phyloP scores from a whole-genome alignment of 2,329 filamentous ascomycete species.

The Curvularia eragrostidis region DNA sequence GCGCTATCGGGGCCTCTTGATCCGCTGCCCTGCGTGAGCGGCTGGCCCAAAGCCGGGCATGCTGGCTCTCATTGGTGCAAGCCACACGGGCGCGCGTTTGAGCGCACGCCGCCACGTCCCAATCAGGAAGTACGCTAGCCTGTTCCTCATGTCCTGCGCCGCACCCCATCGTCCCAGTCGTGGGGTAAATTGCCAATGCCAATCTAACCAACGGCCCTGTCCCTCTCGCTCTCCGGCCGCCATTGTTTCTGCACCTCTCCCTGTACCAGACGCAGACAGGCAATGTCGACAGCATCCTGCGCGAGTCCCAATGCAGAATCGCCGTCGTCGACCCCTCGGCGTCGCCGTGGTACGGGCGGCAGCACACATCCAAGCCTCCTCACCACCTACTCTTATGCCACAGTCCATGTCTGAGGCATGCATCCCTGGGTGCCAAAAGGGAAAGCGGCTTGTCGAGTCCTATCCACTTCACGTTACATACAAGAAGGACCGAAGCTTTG shows the following conservation, averaged over 20 bases:
- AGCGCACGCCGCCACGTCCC: slow-evolving; percentile 9
- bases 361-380: slow-evolving; percentile 14
- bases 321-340: not conserved
- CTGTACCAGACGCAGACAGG: not conserved
- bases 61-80: slow-evolving; percentile 22
- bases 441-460: not conserved
- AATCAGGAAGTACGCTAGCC: slow-evolving; percentile 33
- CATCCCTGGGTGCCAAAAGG: slow-evolving; percentile 19
- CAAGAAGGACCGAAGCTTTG: slow-evolving; percentile 6
- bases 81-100: slow-evolving; percentile 21
- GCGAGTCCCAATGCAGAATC: not conserved
- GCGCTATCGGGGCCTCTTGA: slow-evolving; percentile 7
- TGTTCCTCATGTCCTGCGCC: slow-evolving; percentile 26
- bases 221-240: slow-evolving; percentile 12
- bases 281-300: not conserved
- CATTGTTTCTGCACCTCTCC: slow-evolving; percentile 1
- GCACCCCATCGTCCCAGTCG: slow-evolving; percentile 6
- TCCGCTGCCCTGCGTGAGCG: slow-evolving; percentile 18
- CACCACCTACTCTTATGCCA: slow-evolving; percentile 27
- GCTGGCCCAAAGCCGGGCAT: slow-evolving; percentile 15
- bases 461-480: slow-evolving; percentile 14
- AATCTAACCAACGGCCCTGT: slow-evolving; percentile 17
- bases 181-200: slow-evolving; percentile 30
- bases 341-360: slow-evolving; percentile 29
- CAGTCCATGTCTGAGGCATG: slow-evolving; percentile 36